Conservation (phyloP, 2,329 filamentous ascomycete genomes). For the Arthrobotrys entomopaga region DNA sequence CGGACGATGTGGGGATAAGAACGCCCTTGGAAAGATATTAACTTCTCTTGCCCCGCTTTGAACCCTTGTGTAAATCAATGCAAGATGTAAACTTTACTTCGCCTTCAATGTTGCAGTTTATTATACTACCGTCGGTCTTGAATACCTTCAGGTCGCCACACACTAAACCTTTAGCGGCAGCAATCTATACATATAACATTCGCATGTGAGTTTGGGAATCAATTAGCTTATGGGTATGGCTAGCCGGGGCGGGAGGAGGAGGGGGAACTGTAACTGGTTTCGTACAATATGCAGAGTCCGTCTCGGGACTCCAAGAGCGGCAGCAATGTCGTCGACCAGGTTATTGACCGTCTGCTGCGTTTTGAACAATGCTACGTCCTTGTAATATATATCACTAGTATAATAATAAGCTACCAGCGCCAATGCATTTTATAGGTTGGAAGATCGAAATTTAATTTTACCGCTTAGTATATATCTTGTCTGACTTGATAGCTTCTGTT, state of each 20-base stretch:
- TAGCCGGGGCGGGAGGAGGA: not conserved
- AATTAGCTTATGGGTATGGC: not conserved
- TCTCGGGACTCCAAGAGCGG: constrained; percentile 73
- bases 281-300: constrained; percentile 76
- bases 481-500: constrained; percentile 35
- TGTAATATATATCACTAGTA: constrained; percentile 80
- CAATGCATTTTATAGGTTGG: too few species aligned
- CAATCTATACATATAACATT: constrained; percentile 67
- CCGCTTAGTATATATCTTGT: constrained; percentile 48
- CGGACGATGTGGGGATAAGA: constrained; percentile 69
- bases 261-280: constrained; percentile 18
- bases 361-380: constrained; percentile 76
- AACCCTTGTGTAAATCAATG: constrained; percentile 59
- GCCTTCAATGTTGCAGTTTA: constrained; percentile 61
- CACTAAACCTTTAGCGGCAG: constrained; percentile 77
- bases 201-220: constrained; percentile 24
- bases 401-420: too few species aligned
- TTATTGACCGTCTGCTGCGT: constrained; percentile 75
- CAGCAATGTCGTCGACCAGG: constrained; percentile 78
- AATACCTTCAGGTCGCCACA: constrained; percentile 69
- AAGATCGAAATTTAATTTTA: too few species aligned
- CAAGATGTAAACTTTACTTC: constrained; percentile 60
- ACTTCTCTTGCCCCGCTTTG: not conserved
- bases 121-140: constrained; percentile 64
- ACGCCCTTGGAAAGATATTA: constrained; percentile 65